phyloP scores from a whole-genome alignment of 345 rosid genomes.

The Citrus sp. region DNA sequence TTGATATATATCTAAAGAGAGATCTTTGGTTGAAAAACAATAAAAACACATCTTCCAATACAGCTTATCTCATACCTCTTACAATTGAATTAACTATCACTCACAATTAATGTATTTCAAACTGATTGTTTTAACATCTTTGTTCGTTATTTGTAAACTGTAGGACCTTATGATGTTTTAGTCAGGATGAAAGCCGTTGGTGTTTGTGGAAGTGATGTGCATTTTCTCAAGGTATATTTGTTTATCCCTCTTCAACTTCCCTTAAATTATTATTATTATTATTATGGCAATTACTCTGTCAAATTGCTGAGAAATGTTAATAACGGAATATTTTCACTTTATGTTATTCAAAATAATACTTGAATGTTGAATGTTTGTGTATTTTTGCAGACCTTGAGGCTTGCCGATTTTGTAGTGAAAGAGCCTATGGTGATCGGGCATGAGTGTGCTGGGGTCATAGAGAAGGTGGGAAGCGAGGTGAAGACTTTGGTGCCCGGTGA shows the following conservation, averaged over 20 bases:
- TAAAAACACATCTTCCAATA: too few relatives aligned
- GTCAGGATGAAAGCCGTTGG: conserved; percentile 90
- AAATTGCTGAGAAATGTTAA: neutral
- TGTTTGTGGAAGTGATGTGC: conserved; percentile 95
- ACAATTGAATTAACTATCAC: too few relatives aligned
- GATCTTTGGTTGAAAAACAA: too few relatives aligned
- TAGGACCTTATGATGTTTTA: conserved; percentile 81
- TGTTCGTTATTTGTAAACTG: neutral
- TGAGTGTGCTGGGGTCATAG: conserved; percentile 90
- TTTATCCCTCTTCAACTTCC: neutral
- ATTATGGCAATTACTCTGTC: neutral
- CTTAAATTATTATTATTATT: neutral
- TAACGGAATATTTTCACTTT: neutral
- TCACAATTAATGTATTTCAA: neutral
- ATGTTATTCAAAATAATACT: too few relatives aligned
- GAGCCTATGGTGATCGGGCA: conserved; percentile 98
- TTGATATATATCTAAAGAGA: neutral
- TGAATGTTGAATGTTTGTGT: neutral
- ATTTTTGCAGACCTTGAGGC: conserved; percentile 56
- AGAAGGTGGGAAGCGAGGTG: conserved; percentile 79
- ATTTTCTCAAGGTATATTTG: conserved; percentile 63
- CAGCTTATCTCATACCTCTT: too few relatives aligned
- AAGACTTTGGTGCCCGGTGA: conserved; percentile 63
- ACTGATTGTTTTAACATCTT: neutral
- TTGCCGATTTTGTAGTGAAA: conserved; percentile 76